Conservation (phyloP, 306 rosid species). For the Argentina anserina region DNA sequence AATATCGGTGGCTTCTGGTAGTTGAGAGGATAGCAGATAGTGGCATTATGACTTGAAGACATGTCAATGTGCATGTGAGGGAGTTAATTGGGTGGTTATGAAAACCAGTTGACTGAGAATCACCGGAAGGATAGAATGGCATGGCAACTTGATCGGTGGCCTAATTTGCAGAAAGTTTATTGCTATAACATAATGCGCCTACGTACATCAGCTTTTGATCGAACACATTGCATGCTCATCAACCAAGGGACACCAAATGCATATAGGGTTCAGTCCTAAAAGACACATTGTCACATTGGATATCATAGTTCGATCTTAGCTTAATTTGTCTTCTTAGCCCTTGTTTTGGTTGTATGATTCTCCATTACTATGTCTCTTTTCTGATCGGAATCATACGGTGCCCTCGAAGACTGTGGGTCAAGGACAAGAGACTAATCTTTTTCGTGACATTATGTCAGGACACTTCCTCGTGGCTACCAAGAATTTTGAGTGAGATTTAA, state of each 20-base stretch:
- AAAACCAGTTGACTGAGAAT: slow-evolving; percentile 3
- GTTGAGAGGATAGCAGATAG: slow-evolving; percentile 33
- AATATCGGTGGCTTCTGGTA: slow-evolving; percentile 18
- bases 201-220: background rate
- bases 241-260: background rate
- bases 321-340: background rate
- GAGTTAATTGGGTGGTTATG: slow-evolving; percentile 67
- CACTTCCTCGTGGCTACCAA: no score
- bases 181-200: background rate
- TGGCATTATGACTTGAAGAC: slow-evolving; percentile 14
- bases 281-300: background rate
- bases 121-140: slow-evolving; percentile 15
- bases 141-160: background rate
- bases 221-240: background rate
- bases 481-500: no score
- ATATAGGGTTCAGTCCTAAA: background rate
- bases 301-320: background rate
- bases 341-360: background rate
- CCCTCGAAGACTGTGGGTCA: no score
- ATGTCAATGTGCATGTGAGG: slow-evolving; percentile 44
- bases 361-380: no score
- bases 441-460: no score
- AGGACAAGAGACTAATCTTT: no score
- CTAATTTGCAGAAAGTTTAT: background rate
- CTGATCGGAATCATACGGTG: no score